Evolutionary conservation across 495 filamentous ascomycete genomes (phyloP), one percentile per base, ranked within the genome.

Genomic region (Recurvomyces mirabilis): DNA sequence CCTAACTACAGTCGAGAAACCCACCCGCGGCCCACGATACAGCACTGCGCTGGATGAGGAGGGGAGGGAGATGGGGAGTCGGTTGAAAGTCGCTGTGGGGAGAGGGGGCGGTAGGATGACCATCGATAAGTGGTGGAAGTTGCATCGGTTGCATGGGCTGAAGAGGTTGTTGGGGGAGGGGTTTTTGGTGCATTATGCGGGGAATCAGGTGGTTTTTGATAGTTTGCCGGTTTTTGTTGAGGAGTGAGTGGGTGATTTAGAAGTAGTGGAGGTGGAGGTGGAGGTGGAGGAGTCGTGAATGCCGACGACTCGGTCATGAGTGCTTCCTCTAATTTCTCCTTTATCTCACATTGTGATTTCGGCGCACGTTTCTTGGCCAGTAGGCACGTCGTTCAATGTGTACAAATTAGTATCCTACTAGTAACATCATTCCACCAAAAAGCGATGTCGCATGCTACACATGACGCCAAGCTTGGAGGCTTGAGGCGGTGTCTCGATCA

Each of bases 71-170:
- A 85, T 84, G 53, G 88, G 88, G 15, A 84, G 79, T 51, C 74
- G 86, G 17, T 67, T 91, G 62, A 82, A 73, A 12, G 74, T 94
- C 26, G 76, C 78, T 46, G 76, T 94, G 25, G 76, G 84, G 45
- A n/a, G n/a, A n/a, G 77, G 81, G 5, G 38, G 28, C 1, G 44
- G 34, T 17, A 68, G 77, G 29, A 77, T 94, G 70, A 72, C 72
- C 46, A 87, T 96, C 42, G 84, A 95, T 55, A 78, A 74, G 29
- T 96, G 89, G 89, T 91, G 84, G 73, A 88, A 94, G 53, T 72
- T 89, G 51, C 71, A 83, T 51, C 73, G 87, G 19, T 62, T 93
- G 36, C 76, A 86, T 46, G 74, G 78, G 31, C 68, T 96, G 25
- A 79, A 82, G 57, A 68, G 79, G n/a, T 60, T 89, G 9, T 64